Evolutionary conservation across 164 flowering plant species (phyloP), one percentile per base, ranked within the genome.

Genomic region (Chimonanthus salicifolius): DNA sequence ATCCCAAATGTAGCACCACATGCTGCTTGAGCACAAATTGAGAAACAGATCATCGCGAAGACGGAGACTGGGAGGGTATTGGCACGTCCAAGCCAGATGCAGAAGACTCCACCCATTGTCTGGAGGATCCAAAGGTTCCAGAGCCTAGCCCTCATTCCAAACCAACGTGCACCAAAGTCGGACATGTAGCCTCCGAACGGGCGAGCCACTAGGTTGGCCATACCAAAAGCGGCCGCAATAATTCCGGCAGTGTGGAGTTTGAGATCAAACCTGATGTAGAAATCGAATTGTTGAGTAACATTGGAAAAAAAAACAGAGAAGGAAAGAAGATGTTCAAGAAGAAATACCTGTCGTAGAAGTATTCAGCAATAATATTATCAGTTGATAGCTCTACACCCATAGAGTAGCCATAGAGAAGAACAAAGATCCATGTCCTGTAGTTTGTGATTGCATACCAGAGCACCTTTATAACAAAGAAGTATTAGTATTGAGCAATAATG

Each of bases 391-490:
- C 89, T 11, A 90, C 91, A 7, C 96, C 94, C 87, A 92, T 85
- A 49, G 91, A 92, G 72, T 81, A 88, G 15, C 97, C 95, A 51
- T 90, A 92, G 70, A 88, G 84, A 58, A 90, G 83, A 69, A 80
- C 85, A 49, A 90, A 88, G 70, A 92, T 78, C 97, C 97, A 92
- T 16, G 92, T 88, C 72, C 94, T 87, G 68, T 92, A 90, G 77
- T 90, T 92, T 47, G 87, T 84, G 15, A 91, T 44, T 2, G 88
- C 97, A 78, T 85, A 68, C 85, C 86, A 79, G 6, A 92, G 50
- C 5, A 92, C 90, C 93, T 90, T 74, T 72, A 71, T 4, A 71
- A 72, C 18, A 6, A 47, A 8, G 46, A 67, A 62, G 20, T n/a
- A 54, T 54, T 54, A 54, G 16, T 54, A 65, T 15, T 33, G 6